Percentiles rank a stretch among this genome's conserved stretches.
Evolutionary conservation across 1,284 basidiomycete species (phyloP).

Genomic region (Cystobasidiaceae sp.): DNA sequence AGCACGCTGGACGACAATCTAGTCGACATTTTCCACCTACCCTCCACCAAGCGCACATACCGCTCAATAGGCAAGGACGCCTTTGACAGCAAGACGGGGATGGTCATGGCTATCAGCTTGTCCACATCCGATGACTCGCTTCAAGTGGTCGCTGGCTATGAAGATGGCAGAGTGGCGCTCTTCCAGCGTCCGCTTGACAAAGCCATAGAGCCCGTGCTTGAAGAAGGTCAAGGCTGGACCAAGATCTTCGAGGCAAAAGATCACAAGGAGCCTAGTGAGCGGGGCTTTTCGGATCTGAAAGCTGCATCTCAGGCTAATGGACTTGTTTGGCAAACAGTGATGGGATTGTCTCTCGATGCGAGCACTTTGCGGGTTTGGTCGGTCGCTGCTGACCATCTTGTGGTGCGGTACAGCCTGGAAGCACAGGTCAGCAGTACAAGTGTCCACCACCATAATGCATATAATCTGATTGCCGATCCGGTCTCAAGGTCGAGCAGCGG

Average conservation of each 20-base stretch:
- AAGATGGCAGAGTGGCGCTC: conserved; percentile 37
- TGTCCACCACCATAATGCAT: background rate
- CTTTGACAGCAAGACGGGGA: conserved; percentile 37
- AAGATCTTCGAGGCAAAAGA: conserved; percentile 35
- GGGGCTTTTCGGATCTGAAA: background rate
- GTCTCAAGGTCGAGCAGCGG: background rate
- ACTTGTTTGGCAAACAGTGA: conserved; percentile 23
- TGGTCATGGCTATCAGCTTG: conserved; percentile 37
- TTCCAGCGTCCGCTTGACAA: background rate
- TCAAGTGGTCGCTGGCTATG: conserved; percentile 37
- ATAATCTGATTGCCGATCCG: background rate
- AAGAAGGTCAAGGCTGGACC: conserved; percentile 36
- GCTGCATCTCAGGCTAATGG: background rate
- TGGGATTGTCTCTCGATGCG: conserved; percentile 32
- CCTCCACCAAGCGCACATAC: conserved; percentile 30
- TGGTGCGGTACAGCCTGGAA: conserved; percentile 34
- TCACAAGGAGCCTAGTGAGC: conserved; percentile 40
- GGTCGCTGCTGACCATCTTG: conserved; percentile 37
- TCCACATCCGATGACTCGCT: conserved; percentile 15
- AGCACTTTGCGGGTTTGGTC: conserved; percentile 31
- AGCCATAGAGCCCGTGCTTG: background rate
- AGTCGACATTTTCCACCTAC: conserved; percentile 41
- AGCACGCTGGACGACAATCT: conserved; percentile 39
- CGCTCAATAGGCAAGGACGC: conserved; percentile 36
- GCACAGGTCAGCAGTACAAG: background rate